phyloP scores from a whole-genome alignment of 495 filamentous ascomycete genomes.

The Clohesyomyces aquaticus region DNA sequence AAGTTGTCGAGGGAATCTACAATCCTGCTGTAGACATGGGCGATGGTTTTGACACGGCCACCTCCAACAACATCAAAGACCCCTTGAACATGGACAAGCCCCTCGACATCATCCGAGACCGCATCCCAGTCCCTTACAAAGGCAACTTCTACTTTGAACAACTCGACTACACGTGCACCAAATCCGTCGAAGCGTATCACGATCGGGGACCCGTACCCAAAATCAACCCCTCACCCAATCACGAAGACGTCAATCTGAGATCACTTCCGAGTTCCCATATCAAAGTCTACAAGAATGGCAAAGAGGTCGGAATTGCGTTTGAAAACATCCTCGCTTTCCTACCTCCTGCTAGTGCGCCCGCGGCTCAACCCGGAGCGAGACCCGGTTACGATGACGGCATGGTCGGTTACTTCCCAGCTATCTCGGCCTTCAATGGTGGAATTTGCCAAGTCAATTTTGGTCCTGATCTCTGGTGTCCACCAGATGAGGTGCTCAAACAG shows the following conservation, averaged over 20 bases:
- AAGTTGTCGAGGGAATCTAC: slow-evolving; percentile 83
- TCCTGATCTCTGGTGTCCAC: slow-evolving; percentile 85
- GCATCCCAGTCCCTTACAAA: slow-evolving; percentile 92
- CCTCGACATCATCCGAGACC: slow-evolving; percentile 88
- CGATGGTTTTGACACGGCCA: slow-evolving; percentile 55
- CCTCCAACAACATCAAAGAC: slow-evolving; percentile 30
- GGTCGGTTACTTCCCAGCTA: slow-evolving; percentile 92
- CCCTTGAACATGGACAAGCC: slow-evolving; percentile 42
- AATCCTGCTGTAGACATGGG: slow-evolving; percentile 75
- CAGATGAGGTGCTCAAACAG: slow-evolving; percentile 53
- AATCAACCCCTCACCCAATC: slow-evolving; percentile 66
- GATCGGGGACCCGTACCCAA: slow-evolving; percentile 63
- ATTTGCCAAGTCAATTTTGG: slow-evolving; percentile 92
- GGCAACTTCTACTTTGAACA: slow-evolving; percentile 92
- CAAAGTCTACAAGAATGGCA: slow-evolving; percentile 89
- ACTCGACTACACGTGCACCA: slow-evolving; percentile 85
- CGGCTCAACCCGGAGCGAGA: slow-evolving; percentile 74
- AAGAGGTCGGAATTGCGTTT: slow-evolving; percentile 82
- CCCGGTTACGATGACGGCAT: slow-evolving; percentile 88
- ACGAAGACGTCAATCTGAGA: slow-evolving; percentile 70
- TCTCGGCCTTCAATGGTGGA: slow-evolving; percentile 88
- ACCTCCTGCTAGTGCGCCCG: slow-evolving; percentile 82
- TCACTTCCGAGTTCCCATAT: slow-evolving; percentile 86
- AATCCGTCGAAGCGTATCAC: slow-evolving; percentile 84
- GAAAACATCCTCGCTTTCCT: slow-evolving; percentile 88